These are phyloP conservation scores for Boletus tomentosulus DNA, from an alignment of 768 basidiomycete genomes.

Conservation along the genomic window DNA sequence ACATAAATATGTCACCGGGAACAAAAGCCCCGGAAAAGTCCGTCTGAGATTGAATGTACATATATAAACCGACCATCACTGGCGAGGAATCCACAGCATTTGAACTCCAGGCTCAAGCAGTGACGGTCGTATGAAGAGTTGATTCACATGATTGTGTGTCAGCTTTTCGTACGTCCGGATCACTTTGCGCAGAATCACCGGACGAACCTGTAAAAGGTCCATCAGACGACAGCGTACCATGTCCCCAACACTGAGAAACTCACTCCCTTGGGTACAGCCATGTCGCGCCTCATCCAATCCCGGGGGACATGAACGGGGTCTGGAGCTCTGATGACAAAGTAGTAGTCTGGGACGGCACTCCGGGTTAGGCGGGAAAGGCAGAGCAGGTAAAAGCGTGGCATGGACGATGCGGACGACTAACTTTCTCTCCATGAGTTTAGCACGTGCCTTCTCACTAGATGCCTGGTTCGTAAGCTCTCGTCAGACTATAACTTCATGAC, in stretches of 20 bases:
- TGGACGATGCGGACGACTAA: not conserved
- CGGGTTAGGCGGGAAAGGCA: too few species aligned
- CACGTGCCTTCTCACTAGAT: not conserved
- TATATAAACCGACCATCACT: not conserved
- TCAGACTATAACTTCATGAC: not conserved
- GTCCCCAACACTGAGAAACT: too few species aligned
- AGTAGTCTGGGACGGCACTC: not conserved
- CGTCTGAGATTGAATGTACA: not conserved
- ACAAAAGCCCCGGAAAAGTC: not conserved
- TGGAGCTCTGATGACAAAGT: not conserved
- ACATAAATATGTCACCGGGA: too few species aligned
- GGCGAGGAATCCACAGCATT: not conserved
- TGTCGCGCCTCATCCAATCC: not conserved
- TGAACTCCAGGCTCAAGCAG: not conserved
- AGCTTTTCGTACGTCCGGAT: conserved; percentile 12
- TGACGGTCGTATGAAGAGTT: conserved; percentile 8
- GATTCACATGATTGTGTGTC: not conserved
- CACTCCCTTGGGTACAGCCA: not conserved
- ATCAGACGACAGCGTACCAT: not conserved
- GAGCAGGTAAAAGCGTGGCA: not conserved
- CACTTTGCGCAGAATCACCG: not conserved
- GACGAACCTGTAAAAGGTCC: not conserved
- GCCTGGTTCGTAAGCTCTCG: not conserved
- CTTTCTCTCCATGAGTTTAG: not conserved
- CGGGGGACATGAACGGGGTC: conserved; percentile 7